These are phyloP conservation scores for Bruguiera sexangula DNA, from an alignment of 345 rosid species.

Conservation along the genomic window DNA sequence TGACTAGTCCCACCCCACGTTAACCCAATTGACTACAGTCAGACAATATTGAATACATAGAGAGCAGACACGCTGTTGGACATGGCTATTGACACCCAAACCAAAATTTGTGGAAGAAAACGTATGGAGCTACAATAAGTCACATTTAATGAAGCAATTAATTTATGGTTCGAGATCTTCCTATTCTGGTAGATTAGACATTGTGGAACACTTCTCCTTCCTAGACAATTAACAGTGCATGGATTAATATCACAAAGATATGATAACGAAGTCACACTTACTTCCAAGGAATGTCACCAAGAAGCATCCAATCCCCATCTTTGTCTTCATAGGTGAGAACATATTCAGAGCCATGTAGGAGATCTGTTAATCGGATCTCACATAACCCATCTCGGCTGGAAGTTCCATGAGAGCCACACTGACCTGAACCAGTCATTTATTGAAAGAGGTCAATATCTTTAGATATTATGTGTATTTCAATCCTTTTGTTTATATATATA, in stretches of 20 bases:
- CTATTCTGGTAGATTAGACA: no score
- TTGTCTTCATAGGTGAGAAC: constrained; percentile 26
- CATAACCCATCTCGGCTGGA: constrained; percentile 46
- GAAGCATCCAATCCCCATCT: constrained; percentile 31
- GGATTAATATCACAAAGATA: not conserved
- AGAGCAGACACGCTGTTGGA: not conserved
- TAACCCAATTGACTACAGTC: not conserved
- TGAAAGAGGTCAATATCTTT: constrained; percentile 11
- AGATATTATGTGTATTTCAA: not conserved
- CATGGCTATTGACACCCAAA: no score
- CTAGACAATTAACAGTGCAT: not conserved
- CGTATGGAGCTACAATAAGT: no score
- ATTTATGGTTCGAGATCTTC: no score
- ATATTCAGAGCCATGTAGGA: constrained; percentile 48
- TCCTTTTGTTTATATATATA: not conserved
- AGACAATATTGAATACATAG: not conserved
- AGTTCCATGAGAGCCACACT: constrained; percentile 51
- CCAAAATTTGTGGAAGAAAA: no score
- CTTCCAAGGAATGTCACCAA: constrained; percentile 31
- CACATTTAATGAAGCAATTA: not conserved
- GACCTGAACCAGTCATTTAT: constrained; percentile 38
- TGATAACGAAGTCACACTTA: constrained; percentile 11
- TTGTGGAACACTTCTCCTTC: not conserved
- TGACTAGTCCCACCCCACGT: not conserved
- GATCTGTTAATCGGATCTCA: constrained; percentile 52